phyloP scores from a whole-genome alignment of 352 stramenopile genomes.

The Aphanomyces stellatus region DNA sequence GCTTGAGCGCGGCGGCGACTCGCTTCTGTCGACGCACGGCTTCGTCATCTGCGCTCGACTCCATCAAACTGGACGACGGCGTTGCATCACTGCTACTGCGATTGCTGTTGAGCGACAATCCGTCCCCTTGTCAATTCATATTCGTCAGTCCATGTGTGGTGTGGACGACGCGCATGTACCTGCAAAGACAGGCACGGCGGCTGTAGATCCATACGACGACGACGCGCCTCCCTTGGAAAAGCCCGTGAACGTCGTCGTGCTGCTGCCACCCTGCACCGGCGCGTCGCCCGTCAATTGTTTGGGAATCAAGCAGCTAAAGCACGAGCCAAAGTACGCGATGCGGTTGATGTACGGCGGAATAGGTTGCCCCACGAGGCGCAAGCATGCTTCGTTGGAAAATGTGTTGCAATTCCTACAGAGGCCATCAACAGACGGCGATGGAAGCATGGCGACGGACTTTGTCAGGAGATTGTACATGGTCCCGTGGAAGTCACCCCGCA shows the following conservation, averaged over 20 bases:
- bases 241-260: constrained; percentile 8
- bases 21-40: constrained; percentile 4
- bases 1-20: background rate
- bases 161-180: background rate
- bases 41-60: constrained; percentile 6
- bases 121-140: constrained; percentile 5
- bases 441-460: no score
- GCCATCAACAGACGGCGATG: no score
- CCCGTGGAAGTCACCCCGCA: constrained; percentile 80
- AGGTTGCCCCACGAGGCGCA: constrained; percentile 60
- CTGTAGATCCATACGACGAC: background rate
- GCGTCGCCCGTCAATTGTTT: constrained; percentile 41
- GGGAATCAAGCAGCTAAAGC: constrained; percentile 72
- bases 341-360: constrained; percentile 91
- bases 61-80: background rate
- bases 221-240: background rate
- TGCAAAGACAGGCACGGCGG: constrained; percentile 3
- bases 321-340: constrained; percentile 88
- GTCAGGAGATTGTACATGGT: constrained; percentile 87
- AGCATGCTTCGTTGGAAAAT: constrained; percentile 85
- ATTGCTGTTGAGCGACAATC: constrained; percentile 6
- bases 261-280: constrained; percentile 50
- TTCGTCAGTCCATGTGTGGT: background rate
- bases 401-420: constrained; percentile 88
- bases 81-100: background rate